phyloP scores from a whole-genome alignment of 1,139 yeast species.

The Blastobotrys proliferans region DNA sequence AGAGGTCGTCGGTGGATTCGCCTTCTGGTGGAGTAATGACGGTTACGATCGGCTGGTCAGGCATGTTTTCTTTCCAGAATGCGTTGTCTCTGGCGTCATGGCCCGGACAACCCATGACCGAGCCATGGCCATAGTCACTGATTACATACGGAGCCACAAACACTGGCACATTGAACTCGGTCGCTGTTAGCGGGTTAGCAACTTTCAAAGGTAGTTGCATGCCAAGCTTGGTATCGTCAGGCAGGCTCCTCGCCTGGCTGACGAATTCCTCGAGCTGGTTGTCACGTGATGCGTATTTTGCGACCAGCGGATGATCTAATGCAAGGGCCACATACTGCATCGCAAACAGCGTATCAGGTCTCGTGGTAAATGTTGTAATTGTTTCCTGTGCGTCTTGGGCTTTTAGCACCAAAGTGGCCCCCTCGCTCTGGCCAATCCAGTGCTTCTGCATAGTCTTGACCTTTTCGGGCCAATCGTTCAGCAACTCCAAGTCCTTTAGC shows the following conservation, averaged over 20 bases:
- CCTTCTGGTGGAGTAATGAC: conserved; percentile 41
- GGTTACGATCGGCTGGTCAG: conserved; percentile 39
- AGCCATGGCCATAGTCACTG: conserved; percentile 79
- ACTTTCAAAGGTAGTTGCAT: conserved; percentile 44
- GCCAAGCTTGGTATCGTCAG: conserved; percentile 54
- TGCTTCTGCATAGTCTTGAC: conserved; percentile 87
- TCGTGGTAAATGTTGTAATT: conserved; percentile 57
- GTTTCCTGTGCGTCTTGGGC: conserved; percentile 1
- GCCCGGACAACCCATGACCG: conserved; percentile 98
- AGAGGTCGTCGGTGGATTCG: conserved; percentile 38
- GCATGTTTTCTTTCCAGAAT: conserved; percentile 69
- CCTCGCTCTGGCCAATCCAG: conserved; percentile 89
- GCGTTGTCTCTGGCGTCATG: conserved; percentile 81
- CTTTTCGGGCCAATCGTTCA: conserved; percentile 79
- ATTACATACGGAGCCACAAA: conserved; percentile 90
- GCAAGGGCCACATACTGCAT: conserved; percentile 82
- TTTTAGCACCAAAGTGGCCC: conserved; percentile 53
- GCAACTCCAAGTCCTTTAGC: conserved; percentile 53
- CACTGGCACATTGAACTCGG: conserved; percentile 53
- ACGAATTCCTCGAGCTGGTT: conserved; percentile 46
- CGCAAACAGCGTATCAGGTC: conserved; percentile 82
- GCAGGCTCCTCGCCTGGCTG: conserved; percentile 10
- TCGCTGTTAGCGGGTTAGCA: conserved; percentile 54
- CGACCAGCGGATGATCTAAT: conserved; percentile 60
- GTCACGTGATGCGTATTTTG: conserved; percentile 37